Percentiles rank a stretch among this genome's conserved stretches.
phyloP scores from a whole-genome alignment of 306 rosid genomes.

The Prunus davidiana region DNA sequence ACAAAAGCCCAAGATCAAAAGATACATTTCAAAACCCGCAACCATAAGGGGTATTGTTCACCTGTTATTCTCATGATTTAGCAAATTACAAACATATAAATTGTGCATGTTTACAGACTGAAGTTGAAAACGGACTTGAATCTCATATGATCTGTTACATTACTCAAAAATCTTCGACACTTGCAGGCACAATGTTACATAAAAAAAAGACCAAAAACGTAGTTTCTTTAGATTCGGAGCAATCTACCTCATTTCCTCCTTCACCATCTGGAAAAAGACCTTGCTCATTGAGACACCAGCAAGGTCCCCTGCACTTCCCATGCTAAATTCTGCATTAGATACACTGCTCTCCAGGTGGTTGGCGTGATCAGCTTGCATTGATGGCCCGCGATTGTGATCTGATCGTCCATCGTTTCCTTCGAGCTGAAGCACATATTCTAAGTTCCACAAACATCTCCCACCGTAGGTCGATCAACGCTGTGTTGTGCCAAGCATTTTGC shows the following conservation, averaged over 20 bases:
- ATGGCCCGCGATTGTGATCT: neutral
- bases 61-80: too few relatives aligned
- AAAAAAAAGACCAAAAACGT: neutral
- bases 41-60: too few relatives aligned
- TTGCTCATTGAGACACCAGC: conserved; percentile 63
- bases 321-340: conserved; percentile 30
- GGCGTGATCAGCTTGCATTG: conserved; percentile 17
- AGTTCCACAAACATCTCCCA: conserved; percentile 78
- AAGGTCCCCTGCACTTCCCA: conserved; percentile 43
- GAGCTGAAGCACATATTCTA: conserved; percentile 56
- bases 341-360: conserved; percentile 27
- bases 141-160: neutral
- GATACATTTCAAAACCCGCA: too few relatives aligned
- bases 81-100: too few relatives aligned
- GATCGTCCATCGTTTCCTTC: conserved; percentile 30
- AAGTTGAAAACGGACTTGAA: neutral
- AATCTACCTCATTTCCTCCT: conserved; percentile 50
- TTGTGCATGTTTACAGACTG: neutral
- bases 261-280: conserved; percentile 71
- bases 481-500: conserved; percentile 57
- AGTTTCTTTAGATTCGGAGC: neutral
- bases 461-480: conserved; percentile 49
- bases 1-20: too few relatives aligned
- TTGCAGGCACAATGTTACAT: neutral
- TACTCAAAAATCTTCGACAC: neutral